Conservation (phyloP, 2,329 filamentous ascomycete species). For the Sphaerostilbella broomeana region DNA sequence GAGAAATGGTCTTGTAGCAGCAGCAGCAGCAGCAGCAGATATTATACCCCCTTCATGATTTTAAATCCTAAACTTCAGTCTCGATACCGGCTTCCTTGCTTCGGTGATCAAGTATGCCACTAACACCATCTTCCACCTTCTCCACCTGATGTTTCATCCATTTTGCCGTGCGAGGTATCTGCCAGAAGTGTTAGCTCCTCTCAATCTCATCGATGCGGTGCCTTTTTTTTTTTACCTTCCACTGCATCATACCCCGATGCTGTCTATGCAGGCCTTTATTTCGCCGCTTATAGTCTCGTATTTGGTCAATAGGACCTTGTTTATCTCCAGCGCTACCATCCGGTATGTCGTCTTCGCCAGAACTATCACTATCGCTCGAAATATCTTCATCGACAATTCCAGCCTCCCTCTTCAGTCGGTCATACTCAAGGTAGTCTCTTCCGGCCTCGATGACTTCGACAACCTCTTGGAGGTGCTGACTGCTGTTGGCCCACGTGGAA, state of each 20-base stretch:
- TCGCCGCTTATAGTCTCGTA: conserved; percentile 55
- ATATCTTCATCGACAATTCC: conserved; percentile 29
- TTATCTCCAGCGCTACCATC: conserved; percentile 32
- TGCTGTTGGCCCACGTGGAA: conserved; percentile 29
- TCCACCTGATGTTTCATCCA: conserved; percentile 47
- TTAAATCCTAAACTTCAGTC: conserved; percentile 53
- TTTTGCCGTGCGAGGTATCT: conserved; percentile 40
- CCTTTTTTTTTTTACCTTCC: conserved; percentile 35
- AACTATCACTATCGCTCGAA: conserved; percentile 24
- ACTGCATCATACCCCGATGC: conserved; percentile 69
- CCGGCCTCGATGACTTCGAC: conserved; percentile 43
- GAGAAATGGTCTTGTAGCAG: too few species aligned
- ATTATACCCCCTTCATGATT: conserved; percentile 1
- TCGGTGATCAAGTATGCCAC: conserved; percentile 51
- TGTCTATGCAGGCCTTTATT: conserved; percentile 55
- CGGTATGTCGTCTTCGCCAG: conserved; percentile 26
- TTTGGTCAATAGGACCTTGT: conserved; percentile 42
- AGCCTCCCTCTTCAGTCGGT: conserved; percentile 28
- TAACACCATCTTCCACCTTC: conserved; percentile 53
- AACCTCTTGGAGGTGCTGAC: conserved; percentile 29
- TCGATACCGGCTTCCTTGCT: conserved; percentile 56
- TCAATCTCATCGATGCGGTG: neutral
- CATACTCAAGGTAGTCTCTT: conserved; percentile 27
- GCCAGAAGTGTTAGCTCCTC: conserved; percentile 1
- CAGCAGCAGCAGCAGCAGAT: too few species aligned